Evolutionary conservation across 306 rosid species (phyloP).

Genomic region (Luffa acutangula): DNA sequence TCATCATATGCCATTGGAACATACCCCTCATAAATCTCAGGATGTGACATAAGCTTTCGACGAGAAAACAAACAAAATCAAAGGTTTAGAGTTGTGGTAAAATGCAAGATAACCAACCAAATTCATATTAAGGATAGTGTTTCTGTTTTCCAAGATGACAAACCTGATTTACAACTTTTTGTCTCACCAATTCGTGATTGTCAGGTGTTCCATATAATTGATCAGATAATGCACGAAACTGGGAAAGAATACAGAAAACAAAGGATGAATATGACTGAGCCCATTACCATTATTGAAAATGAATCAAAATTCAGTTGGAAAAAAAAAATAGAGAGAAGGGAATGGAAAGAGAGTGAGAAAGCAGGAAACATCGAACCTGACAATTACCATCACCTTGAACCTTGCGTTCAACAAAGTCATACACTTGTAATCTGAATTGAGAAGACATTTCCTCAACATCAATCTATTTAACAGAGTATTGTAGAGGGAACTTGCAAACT

Average conservation of each 20-base stretch:
- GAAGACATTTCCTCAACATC: not conserved
- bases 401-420: conserved; percentile 52
- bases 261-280: not conserved
- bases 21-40: conserved; percentile 74
- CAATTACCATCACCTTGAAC: conserved; percentile 90
- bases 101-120: conserved; percentile 5
- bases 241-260: conserved; percentile 4
- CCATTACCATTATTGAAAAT: not conserved
- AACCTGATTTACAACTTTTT: conserved; percentile 62
- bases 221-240: conserved; percentile 85
- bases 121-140: conserved; percentile 3
- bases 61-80: conserved; percentile 12
- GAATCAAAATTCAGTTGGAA: not conserved
- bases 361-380: conserved; percentile 42
- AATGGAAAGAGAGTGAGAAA: not conserved
- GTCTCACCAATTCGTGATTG: conserved; percentile 52
- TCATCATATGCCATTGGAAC: conserved; percentile 76
- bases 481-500: not conserved
- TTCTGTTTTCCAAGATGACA: conserved; percentile 10
- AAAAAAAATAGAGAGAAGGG: not conserved
- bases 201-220: conserved; percentile 57
- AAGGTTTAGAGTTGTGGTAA: conserved; percentile 20
- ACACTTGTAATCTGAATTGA: conserved; percentile 47
- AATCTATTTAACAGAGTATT: not conserved
- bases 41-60: conserved; percentile 60